A percentile compares a stretch with the other conserved stretches of the same genome.
phyloP scores from a whole-genome alignment of 1,139 yeast species.

The Lodderomyces elongisporus region DNA sequence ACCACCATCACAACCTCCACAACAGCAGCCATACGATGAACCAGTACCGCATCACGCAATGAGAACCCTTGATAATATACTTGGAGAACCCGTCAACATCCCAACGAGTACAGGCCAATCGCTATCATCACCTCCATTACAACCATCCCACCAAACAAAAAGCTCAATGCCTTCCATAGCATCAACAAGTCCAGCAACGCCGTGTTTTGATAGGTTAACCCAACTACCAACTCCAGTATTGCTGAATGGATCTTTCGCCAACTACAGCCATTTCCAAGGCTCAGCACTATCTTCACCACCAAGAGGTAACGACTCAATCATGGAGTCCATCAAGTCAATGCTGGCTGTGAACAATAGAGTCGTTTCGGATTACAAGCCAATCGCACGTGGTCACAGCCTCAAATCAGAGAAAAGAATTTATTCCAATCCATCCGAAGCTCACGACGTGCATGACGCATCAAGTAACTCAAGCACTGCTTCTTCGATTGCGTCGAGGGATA shows the following conservation, averaged over 20 bases:
- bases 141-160: neutral
- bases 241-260: constrained; percentile 33
- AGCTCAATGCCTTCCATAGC: neutral
- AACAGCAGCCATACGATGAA: no score
- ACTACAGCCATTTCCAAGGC: constrained; percentile 6
- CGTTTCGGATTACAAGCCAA: constrained; percentile 34
- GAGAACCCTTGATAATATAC: constrained; percentile 4
- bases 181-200: constrained; percentile 5
- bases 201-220: constrained; percentile 46
- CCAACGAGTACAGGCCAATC: no score
- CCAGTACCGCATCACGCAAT: constrained; percentile 8
- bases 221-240: constrained; percentile 45
- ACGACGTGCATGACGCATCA: constrained; percentile 8
- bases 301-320: constrained; percentile 1
- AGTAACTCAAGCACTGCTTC: neutral
- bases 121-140: neutral
- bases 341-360: constrained; percentile 16
- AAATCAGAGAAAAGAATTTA: constrained; percentile 18
- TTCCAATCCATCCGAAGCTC: constrained; percentile 18
- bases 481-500: neutral
- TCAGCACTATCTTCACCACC: constrained; percentile 7
- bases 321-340: no score
- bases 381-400: constrained; percentile 20
- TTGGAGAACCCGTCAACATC: constrained; percentile 9
- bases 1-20: no score